A percentile compares a stretch with the other conserved stretches of the same genome.
Conservation (phyloP, 2,329 filamentous ascomycete species). For the Paradendryphiella salina region DNA sequence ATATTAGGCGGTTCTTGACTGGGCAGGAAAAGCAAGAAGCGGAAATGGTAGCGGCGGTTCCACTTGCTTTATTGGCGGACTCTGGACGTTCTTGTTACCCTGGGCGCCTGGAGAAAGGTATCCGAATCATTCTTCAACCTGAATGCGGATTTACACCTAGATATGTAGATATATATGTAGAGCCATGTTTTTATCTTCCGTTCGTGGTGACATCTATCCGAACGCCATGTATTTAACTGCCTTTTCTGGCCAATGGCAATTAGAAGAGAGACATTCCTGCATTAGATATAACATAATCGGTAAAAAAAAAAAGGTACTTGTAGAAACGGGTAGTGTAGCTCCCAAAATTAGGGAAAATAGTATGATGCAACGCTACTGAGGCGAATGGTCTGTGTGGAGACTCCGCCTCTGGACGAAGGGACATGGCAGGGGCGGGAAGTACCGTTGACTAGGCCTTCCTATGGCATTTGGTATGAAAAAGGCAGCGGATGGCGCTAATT, state of each 20-base stretch:
- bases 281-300: conserved; percentile 1
- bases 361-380: neutral
- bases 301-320: neutral
- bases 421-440: neutral
- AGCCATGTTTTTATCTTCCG: too few relatives aligned
- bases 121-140: too few relatives aligned
- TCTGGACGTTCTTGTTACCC: neutral
- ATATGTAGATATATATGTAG: neutral
- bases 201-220: too few relatives aligned
- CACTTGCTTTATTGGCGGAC: neutral
- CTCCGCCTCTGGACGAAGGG: neutral
- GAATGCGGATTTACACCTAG: neutral
- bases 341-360: neutral
- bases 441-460: neutral
- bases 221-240: too few relatives aligned
- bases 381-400: neutral
- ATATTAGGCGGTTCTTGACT: neutral
- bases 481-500: neutral
- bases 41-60: neutral
- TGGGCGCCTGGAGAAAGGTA: too few relatives aligned
- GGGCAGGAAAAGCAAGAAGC: neutral
- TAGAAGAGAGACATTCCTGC: conserved; percentile 7
- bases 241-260: neutral
- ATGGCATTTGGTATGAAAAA: neutral
- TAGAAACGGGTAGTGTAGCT: neutral